Conservation (phyloP, 164 flowering plant genomes). For the Aristolochia fimbriata region DNA sequence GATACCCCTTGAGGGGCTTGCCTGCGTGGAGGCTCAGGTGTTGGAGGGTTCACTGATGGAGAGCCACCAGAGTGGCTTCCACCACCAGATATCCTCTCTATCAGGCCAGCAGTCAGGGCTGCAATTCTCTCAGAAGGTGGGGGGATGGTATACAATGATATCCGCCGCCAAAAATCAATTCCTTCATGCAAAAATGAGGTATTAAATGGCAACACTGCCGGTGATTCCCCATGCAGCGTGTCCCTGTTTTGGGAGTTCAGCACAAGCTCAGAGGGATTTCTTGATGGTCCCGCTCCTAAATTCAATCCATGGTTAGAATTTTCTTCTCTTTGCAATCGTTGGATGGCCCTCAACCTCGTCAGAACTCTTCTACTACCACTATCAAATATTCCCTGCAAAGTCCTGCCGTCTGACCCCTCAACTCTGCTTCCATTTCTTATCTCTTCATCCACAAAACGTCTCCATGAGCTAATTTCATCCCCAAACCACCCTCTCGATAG, state of each 20-base stretch:
- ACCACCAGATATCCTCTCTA: conserved; percentile 11
- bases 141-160: conserved; percentile 5
- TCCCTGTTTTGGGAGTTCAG: conserved; percentile 1
- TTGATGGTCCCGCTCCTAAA: conserved; percentile 8
- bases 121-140: conserved; percentile 19
- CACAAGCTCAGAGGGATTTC: conserved; percentile 1
- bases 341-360: conserved; percentile 16
- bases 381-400: conserved; percentile 10
- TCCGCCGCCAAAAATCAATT: conserved; percentile 14
- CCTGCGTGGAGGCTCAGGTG: conserved; percentile 3
- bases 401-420: conserved; percentile 10
- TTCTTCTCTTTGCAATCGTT: conserved; percentile 11
- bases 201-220: conserved; percentile 5
- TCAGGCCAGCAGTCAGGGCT: conserved; percentile 12
- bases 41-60: conserved; percentile 11
- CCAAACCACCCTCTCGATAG: conserved; percentile 9
- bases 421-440: conserved; percentile 10
- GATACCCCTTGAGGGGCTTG: conserved; percentile 6
- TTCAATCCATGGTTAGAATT: conserved; percentile 9
- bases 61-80: conserved; percentile 13
- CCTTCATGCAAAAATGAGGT: conserved; percentile 12
- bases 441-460: conserved; percentile 15
- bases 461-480: conserved; percentile 8
- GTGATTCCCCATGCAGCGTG: background rate
- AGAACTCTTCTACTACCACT: conserved; percentile 5